Evolutionary conservation across 768 basidiomycete species (phyloP).

Genomic region (Mycena capillaripes): DNA sequence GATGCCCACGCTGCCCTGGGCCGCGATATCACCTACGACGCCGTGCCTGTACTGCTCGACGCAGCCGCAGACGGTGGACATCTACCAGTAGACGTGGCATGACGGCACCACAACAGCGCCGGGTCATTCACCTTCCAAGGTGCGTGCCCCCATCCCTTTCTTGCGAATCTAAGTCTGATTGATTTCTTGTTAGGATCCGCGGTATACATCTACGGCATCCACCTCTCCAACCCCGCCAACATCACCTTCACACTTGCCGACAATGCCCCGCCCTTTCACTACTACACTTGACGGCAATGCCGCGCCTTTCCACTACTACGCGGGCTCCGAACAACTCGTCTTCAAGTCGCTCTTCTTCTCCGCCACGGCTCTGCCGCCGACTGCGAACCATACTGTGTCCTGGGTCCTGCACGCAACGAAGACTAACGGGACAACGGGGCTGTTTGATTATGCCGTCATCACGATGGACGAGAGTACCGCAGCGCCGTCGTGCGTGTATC

Average conservation of each 20-base stretch:
- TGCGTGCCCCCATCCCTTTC: no score
- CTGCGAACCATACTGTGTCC: conserved; percentile 20
- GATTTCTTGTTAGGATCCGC: neutral
- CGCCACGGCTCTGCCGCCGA: neutral
- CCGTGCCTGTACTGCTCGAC: no score
- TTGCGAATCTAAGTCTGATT: no score
- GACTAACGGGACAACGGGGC: no score
- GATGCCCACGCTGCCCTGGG: no score
- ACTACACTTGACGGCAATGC: conserved; percentile 21
- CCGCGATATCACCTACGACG: no score
- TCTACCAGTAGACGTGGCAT: conserved; percentile 23
- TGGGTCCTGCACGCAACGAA: conserved; percentile 19
- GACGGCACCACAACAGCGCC: neutral
- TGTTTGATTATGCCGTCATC: conserved; percentile 29
- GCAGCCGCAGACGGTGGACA: no score
- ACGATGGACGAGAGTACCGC: neutral
- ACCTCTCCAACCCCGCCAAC: conserved; percentile 28
- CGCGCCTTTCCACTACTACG: conserved; percentile 9
- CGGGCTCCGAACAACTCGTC: conserved; percentile 16
- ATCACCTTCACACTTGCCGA: no score
- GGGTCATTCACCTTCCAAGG: no score
- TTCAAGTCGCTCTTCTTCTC: conserved; percentile 29
- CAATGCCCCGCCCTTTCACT: no score
- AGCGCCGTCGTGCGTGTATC: neutral
- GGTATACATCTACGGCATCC: no score